Evolutionary conservation across 495 filamentous ascomycete species (phyloP), one percentile per base, ranked within the genome.

Genomic region (Penicillium bovifimosum): DNA sequence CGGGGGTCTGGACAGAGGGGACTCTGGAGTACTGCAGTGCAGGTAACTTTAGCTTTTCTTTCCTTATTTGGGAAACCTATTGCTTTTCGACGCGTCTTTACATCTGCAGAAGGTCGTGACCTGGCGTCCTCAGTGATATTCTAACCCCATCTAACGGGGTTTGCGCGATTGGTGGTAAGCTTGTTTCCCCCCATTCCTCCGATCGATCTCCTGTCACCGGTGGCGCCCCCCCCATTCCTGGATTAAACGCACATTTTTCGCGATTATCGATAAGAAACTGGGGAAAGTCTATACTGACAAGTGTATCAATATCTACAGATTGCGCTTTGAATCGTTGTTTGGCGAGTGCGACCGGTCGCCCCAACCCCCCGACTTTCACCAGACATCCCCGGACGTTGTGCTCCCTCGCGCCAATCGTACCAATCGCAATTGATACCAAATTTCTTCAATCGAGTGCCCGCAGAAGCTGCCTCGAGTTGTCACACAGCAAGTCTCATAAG

Each of bases 151-250:
- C 36, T 41, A 46, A 46, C 49, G 14, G 46, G 41, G 52, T 49
- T 39, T 31, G 41, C 60, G 61, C 59, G 50, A 60, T 41, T 51
- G 38, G 50, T 61, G 43, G 44, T 36, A 49, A 56, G 51, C 27
- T 54, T 56, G 35, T 29, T 48, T 29, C 52, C 55, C 62, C 49
- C 51, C 64, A 67, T 63, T 67, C 64, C 86, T 64, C 86, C 83
- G 80, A 74, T 67, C 75, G 80, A 74, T 67, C 75, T 46, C 17
- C 34, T 82, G 81, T 58, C 56, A 52, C 46, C 44, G 45, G 16
- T 27, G 8, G 8, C 28, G 10, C 28, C 27, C 33, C 52, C 41
- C 4, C 54, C 45, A 44, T 55, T 55, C 50, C 28, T 53, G 28
- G 48, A 45, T 35, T 38, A 49, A 20, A 47, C 53, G 48, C 48